These are phyloP conservation scores for Botrytis sinoallii DNA, from an alignment of 2,329 filamentous ascomycete genomes.

Conservation along the genomic window DNA sequence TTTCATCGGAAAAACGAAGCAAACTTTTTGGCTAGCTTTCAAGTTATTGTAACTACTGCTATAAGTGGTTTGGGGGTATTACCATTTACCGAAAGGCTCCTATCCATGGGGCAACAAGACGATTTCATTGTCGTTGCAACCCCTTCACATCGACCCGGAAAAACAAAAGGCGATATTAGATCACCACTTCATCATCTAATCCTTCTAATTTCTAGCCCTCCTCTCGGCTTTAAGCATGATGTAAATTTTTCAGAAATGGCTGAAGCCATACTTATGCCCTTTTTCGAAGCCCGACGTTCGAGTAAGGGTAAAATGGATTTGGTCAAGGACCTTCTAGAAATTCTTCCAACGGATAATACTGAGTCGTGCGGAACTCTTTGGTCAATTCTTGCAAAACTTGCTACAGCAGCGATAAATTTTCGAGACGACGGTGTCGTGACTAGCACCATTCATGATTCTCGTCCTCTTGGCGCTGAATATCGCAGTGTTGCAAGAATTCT, in stretches of 20 bases:
- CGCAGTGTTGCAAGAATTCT: constrained; percentile 67
- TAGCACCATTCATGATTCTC: constrained; percentile 40
- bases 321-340: constrained; percentile 33
- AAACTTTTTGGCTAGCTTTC: constrained; percentile 55
- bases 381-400: constrained; percentile 34
- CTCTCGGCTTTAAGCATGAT: constrained; percentile 30
- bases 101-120: constrained; percentile 50
- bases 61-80: constrained; percentile 53
- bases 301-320: constrained; percentile 40
- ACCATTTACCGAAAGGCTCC: constrained; percentile 61
- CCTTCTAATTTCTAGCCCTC: constrained; percentile 47
- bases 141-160: constrained; percentile 56
- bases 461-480: constrained; percentile 63
- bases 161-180: constrained; percentile 49
- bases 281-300: constrained; percentile 46
- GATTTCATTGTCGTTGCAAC: constrained; percentile 62
- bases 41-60: constrained; percentile 49
- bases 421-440: constrained; percentile 23
- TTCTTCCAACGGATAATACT: constrained; percentile 35
- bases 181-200: constrained; percentile 66
- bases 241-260: constrained; percentile 38
- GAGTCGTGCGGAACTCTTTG: constrained; percentile 30
- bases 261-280: constrained; percentile 53
- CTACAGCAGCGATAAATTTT: constrained; percentile 26
- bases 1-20: constrained; percentile 25